A percentile compares a stretch with the other conserved stretches of the same genome.
Evolutionary conservation across 2,329 filamentous ascomycete species (phyloP).

Genomic region (Geoglossum cookeanum): DNA sequence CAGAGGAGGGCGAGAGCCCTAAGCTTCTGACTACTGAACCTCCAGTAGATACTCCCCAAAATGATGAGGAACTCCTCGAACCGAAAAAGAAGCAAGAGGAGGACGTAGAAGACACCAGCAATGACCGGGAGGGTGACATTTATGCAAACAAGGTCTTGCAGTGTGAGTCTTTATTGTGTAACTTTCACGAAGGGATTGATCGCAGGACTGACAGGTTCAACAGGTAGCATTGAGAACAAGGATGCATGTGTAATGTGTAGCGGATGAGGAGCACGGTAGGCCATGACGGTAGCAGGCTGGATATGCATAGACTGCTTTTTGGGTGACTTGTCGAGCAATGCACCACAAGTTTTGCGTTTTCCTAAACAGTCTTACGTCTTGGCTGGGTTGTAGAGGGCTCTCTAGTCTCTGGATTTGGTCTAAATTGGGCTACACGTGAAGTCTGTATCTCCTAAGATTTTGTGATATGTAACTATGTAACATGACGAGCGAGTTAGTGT

Average conservation of each 20-base stretch:
- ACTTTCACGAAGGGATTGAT: not conserved
- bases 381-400: not conserved
- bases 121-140: constrained; percentile 72
- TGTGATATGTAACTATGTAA: no score
- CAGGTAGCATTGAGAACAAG: constrained; percentile 88
- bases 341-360: not conserved
- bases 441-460: no score
- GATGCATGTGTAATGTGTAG: constrained; percentile 96
- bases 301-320: not conserved
- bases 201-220: constrained; percentile 5
- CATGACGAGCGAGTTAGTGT: no score
- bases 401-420: not conserved
- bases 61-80: constrained; percentile 45
- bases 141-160: constrained; percentile 82
- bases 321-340: not conserved
- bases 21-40: constrained; percentile 61
- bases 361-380: not conserved
- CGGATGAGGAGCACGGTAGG: constrained; percentile 35
- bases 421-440: no score
- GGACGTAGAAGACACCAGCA: constrained; percentile 50
- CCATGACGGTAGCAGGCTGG: not conserved
- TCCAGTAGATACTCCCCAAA: constrained; percentile 27
- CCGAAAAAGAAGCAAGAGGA: constrained; percentile 46
- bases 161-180: constrained; percentile 40
- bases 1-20: constrained; percentile 59